Evolutionary conservation across 805 yeast species (phyloP), one percentile per base, ranked within the genome.

Genomic region (Pachysolen tannophilus): DNA sequence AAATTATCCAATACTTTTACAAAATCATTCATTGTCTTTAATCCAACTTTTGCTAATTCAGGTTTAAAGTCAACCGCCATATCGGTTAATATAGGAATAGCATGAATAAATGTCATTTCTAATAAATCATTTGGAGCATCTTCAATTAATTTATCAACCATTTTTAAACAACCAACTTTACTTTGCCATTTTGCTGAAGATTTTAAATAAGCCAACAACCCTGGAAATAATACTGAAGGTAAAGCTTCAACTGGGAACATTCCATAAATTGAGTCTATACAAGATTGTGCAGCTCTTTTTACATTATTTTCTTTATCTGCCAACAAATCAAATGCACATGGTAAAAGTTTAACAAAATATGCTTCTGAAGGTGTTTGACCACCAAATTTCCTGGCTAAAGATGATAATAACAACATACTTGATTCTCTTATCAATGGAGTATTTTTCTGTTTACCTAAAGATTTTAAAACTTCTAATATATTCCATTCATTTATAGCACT

Each of bases 41-140:
- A 63, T 46, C 97, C 97, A 39, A 76, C 85, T 48, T 82, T 78
- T 19, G 96, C 87, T 38, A 92, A 70, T 61, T 90, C 98, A 2
- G 97, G 96, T 66, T 90, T 90, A 72, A 92, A 86, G 57, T 90
- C 98, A 38, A 94, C 90, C 44, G 95, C 75, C 63, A 80, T 72
- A 60, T 85, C 94, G 23, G 95, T 85, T 50, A 90, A 69, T 8
- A 82, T 71, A 26, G 98, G 97, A 23, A 90, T 75, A 4, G 85
- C 72, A 37, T 71, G 73, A 41, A 78, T 77, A 58, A 90, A 90
- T 47, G 79, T 77, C 53, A 79, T 56, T 60, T 90, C 96, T 46
- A 90, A 65, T 49, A 84, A 69, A 61, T 92, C 97, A 26, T 81
- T 75, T 38, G 96, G 92, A 28, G 82, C 77, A 33, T 82, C 86